phyloP scores from a whole-genome alignment of 805 yeast genomes.

The Ogataea zsoltii region DNA sequence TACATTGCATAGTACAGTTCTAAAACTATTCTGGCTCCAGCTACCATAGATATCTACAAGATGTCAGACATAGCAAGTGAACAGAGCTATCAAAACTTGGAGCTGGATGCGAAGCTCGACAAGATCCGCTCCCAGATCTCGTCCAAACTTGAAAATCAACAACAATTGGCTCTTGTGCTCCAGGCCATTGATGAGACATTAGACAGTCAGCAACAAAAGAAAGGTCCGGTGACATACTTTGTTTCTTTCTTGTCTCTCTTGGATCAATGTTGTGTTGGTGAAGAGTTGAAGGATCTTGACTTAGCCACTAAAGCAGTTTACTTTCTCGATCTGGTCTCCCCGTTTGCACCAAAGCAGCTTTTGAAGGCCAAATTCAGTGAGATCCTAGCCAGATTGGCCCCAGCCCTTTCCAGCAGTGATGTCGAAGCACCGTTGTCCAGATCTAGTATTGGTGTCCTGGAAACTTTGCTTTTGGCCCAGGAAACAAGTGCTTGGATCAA shows the following conservation, averaged over 20 bases:
- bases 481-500: constrained; percentile 78
- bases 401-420: constrained; percentile 65
- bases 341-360: constrained; percentile 67
- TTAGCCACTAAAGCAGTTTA: constrained; percentile 79
- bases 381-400: constrained; percentile 77
- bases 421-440: constrained; percentile 80
- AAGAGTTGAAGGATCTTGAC: constrained; percentile 54
- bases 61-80: constrained; percentile 14
- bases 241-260: constrained; percentile 79
- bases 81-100: constrained; percentile 32
- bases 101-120: constrained; percentile 61
- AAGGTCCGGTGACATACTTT: constrained; percentile 78
- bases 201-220: constrained; percentile 59
- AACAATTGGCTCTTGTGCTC: constrained; percentile 77
- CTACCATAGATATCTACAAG: background rate
- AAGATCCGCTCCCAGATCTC: constrained; percentile 69
- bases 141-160: constrained; percentile 87
- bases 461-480: constrained; percentile 75
- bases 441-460: constrained; percentile 85
- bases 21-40: background rate
- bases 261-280: constrained; percentile 65
- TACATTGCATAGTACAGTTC: no score
- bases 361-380: constrained; percentile 75
- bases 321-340: constrained; percentile 76
- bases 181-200: constrained; percentile 91